These are phyloP conservation scores for Neurospora sp. DNA, from an alignment of 495 filamentous ascomycete species.

Conservation along the genomic window DNA sequence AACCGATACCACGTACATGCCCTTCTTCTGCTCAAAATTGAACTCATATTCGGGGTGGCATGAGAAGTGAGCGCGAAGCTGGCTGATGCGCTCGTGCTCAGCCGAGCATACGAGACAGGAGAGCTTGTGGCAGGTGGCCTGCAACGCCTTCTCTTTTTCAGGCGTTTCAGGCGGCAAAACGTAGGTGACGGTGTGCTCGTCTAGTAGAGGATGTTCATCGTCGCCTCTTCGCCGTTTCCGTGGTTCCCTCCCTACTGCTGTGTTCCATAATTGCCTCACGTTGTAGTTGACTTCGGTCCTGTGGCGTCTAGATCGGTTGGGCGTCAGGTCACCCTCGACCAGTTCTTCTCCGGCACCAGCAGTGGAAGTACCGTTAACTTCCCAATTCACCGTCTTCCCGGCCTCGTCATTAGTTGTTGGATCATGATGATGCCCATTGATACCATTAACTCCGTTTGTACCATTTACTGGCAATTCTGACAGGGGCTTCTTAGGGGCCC, in stretches of 20 bases:
- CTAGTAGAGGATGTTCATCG: conserved; percentile 17
- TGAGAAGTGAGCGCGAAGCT: conserved; percentile 35
- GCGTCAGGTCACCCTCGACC: conserved; percentile 20
- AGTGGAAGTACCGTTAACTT: conserved; percentile 1
- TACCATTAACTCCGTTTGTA: conserved; percentile 17
- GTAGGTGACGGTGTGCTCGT: conserved; percentile 33
- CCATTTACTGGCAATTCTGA: conserved; percentile 15
- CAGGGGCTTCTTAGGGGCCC: conserved; percentile 20
- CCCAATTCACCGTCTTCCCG: conserved; percentile 16
- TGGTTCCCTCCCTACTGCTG: conserved; percentile 34
- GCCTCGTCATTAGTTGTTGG: conserved; percentile 15
- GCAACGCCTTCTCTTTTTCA: not conserved
- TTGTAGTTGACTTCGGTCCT: conserved; percentile 42
- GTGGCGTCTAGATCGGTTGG: conserved; percentile 28
- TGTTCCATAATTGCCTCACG: conserved; percentile 38
- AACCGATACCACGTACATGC: conserved; percentile 11
- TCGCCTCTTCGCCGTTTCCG: conserved; percentile 29
- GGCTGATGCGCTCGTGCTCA: conserved; percentile 28
- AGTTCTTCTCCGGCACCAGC: not conserved
- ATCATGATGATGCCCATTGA: conserved; percentile 12
- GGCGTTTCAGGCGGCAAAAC: conserved; percentile 27
- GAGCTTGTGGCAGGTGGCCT: conserved; percentile 30
- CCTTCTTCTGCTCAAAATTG: conserved; percentile 24
- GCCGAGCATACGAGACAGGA: conserved; percentile 38
- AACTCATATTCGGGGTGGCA: conserved; percentile 38